Conservation (phyloP, 2,329 filamentous ascomycete genomes). For the Phialocephala subalpina region DNA sequence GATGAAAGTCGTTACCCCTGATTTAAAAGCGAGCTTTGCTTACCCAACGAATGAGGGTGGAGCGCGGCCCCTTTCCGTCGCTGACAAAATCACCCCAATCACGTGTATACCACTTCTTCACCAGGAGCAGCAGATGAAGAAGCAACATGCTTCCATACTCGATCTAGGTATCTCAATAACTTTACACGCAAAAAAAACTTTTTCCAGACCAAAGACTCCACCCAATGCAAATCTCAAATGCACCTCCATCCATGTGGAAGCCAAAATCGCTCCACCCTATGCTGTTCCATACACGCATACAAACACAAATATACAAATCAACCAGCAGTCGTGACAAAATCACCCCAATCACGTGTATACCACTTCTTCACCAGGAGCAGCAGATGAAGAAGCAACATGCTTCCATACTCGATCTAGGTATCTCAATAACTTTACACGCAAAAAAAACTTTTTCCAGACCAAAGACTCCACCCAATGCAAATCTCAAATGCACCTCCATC, state of each 20-base stretch:
- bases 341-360: not conserved
- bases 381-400: not conserved
- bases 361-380: no score
- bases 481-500: constrained; percentile 5
- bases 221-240: constrained; percentile 18
- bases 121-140: not conserved
- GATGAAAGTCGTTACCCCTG: not conserved
- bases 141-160: not conserved
- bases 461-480: constrained; percentile 20
- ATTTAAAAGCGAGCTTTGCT: constrained; percentile 3
- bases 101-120: not conserved
- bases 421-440: not conserved
- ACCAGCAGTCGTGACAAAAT: constrained; percentile 52
- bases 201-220: constrained; percentile 19
- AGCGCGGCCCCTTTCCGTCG: constrained; percentile 3
- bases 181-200: not conserved
- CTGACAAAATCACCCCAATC: not conserved
- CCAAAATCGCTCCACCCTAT: not conserved
- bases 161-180: constrained; percentile 1
- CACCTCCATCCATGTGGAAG: constrained; percentile 2
- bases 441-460: constrained; percentile 13
- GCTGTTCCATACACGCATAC: constrained; percentile 6
- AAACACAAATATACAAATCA: constrained; percentile 21
- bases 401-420: not conserved
- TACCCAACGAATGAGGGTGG: not conserved